Evolutionary conservation across 768 basidiomycete genomes (phyloP).

Genomic region (Psilocybe azurescens): DNA sequence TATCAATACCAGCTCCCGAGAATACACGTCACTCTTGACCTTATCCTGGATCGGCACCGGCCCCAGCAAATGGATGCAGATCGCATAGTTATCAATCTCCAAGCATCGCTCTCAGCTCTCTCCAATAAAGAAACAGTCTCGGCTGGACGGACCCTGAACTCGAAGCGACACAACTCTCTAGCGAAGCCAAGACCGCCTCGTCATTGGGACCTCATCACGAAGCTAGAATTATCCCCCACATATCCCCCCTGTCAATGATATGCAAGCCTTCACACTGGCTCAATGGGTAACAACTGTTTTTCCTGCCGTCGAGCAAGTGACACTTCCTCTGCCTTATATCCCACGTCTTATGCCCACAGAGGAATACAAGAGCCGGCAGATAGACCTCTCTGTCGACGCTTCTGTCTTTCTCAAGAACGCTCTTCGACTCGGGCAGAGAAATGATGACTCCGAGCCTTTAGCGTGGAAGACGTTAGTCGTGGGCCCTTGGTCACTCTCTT

Average conservation of each 20-base stretch:
- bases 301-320: slow-evolving; percentile 9
- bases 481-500: slow-evolving; percentile 8
- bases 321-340: slow-evolving; percentile 7
- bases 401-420: not conserved
- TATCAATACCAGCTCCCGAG: not conserved
- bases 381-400: not conserved
- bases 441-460: not conserved
- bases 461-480: slow-evolving; percentile 10
- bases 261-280: slow-evolving; percentile 1
- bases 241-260: slow-evolving; percentile 8
- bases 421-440: not conserved
- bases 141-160: not conserved
- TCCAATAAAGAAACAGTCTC: not conserved
- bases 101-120: not conserved
- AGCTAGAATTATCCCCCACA: slow-evolving; percentile 5
- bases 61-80: slow-evolving; percentile 11
- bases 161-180: not conserved
- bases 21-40: slow-evolving; percentile 10
- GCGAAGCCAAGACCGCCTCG: not conserved
- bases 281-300: slow-evolving; percentile 15
- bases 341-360: slow-evolving; percentile 3
- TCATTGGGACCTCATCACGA: slow-evolving; percentile 13
- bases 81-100: not conserved
- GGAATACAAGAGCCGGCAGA: slow-evolving; percentile 3
- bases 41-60: slow-evolving; percentile 2